Evolutionary conservation across 768 basidiomycete genomes (phyloP), one percentile per base, ranked within the genome.

Genomic region (Termitomyces sp.): DNA sequence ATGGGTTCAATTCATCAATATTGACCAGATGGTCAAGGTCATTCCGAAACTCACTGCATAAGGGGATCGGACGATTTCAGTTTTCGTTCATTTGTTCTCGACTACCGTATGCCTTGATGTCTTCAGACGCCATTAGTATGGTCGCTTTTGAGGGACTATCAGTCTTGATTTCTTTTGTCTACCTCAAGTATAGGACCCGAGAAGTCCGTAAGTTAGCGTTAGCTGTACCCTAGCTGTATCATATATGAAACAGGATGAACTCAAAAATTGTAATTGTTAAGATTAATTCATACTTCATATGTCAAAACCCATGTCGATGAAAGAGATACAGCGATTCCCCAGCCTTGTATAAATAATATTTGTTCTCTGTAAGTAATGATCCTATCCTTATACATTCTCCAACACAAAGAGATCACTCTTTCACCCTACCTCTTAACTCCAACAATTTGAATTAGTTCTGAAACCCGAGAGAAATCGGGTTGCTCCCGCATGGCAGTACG

Each of bases 1-100:
- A 35, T 91, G 90, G 88, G 87, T 92, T 14, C 89, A 92, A 72
- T 92, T 91, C 64, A 84, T 92, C 64, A 88, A 85, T 59, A 84
- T 91, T 57, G 88, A 91, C 72, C 86, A 90, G 71, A 82, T 92
- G 76, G 76, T 90, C 68, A 87, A 87, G 64, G 88, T 91, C 59
- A 81, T 88, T 18, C 84, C 85, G 20, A 91, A 90, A 70, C 72
- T 91, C 55, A 81, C 79, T 45, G 88, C 88, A n/a, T 82, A 67
- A 52, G 18, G 35, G 35, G 52, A n/a, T 9, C 0, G 16, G 26
- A 10, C 3, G 22, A 26, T 49, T 3, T 24, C 8, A 3, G 8
- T 16, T 12, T 45, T 28, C 4, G 20, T 26, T 46, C n/a, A 18
- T 26, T 54, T 16, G 5, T 32, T 54, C 14, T 30, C 2, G 2